Evolutionary conservation across 148 eudicot species (phyloP).

Genomic region (Camellia japonica): DNA sequence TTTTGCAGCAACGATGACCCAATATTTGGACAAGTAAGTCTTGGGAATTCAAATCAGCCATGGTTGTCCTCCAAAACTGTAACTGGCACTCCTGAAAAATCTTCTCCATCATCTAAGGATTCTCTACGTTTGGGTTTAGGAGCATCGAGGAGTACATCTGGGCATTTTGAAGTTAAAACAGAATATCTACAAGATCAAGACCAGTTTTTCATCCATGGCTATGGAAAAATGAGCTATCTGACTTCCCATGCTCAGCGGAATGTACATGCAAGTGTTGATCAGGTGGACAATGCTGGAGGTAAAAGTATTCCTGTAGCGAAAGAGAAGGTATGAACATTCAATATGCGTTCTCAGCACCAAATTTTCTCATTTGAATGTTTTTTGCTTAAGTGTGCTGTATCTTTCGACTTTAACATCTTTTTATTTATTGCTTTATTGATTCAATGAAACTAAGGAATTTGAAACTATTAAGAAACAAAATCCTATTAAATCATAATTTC

Average conservation of each 20-base stretch:
- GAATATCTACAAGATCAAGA: slow-evolving; percentile 36
- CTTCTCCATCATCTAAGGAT: slow-evolving; percentile 40
- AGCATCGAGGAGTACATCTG: slow-evolving; percentile 31
- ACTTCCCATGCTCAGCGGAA: slow-evolving; percentile 31
- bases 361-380: not conserved
- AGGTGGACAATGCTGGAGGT: slow-evolving; percentile 27
- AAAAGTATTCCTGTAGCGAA: slow-evolving; percentile 25
- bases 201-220: slow-evolving; percentile 27
- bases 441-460: not conserved
- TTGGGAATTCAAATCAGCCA: slow-evolving; percentile 49
- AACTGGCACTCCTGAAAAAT: slow-evolving; percentile 32
- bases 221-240: slow-evolving; percentile 24
- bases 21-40: slow-evolving; percentile 48
- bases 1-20: slow-evolving; percentile 67
- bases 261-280: slow-evolving; percentile 26
- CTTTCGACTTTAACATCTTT: not conserved
- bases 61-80: slow-evolving; percentile 70
- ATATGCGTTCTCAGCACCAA: not conserved
- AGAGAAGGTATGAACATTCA: slow-evolving; percentile 47
- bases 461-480: too few relatives aligned
- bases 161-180: slow-evolving; percentile 34
- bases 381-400: not conserved
- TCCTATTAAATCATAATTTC: too few relatives aligned
- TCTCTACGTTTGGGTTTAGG: slow-evolving; percentile 45
- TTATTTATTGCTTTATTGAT: slow-evolving; percentile 1